A percentile compares a stretch with the other conserved stretches of the same genome.
Evolutionary conservation across 176 grass and related monocot species (phyloP).

Genomic region (Triticum aestivum): IWGSC_CS_RefSeq_v2.1 NC_057803.1:706399550-706400049

Average conservation of each 20-base stretch:
- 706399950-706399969: no score
- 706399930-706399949: no score
- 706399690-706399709: not conserved
- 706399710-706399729: constrained; percentile 39
- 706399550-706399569: not conserved
- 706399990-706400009: no score
- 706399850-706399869: not conserved
- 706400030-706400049: no score
- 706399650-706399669: constrained; percentile 37
- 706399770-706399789: constrained; percentile 62
- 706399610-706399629: not conserved
- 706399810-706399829: constrained; percentile 58
- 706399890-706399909: no score
- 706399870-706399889: no score
- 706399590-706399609: constrained; percentile 27
- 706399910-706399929: no score
- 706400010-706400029: no score
- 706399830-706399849: constrained; percentile 47
- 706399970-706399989: no score
- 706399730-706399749: constrained; percentile 19
- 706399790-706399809: not conserved
- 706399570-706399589: constrained; percentile 54
- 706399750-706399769: constrained; percentile 50
- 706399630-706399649: constrained; percentile 18
- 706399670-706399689: not conserved